A percentile compares a stretch with the other conserved stretches of the same genome.
Conservation (phyloP, 768 basidiomycete genomes). For the Rhodocollybia butyracea region DNA sequence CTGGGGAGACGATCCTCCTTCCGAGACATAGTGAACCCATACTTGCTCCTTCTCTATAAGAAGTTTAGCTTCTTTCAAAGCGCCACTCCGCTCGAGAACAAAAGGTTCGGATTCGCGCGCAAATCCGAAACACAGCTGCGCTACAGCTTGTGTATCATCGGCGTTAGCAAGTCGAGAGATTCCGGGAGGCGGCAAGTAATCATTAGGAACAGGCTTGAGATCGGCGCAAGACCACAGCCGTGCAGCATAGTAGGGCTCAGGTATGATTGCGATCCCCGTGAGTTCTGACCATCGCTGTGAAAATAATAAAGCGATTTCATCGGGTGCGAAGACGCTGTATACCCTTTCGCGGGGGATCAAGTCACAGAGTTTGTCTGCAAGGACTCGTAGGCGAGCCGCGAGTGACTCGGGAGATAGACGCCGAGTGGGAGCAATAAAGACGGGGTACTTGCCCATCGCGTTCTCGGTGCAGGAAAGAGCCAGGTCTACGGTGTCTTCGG, state of each 20-base stretch:
- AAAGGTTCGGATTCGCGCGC: conserved; percentile 62
- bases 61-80: conserved; percentile 46
- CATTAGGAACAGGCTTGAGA: no score
- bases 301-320: conserved; percentile 27
- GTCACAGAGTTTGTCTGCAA: conserved; percentile 28
- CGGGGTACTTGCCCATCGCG: conserved; percentile 55
- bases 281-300: conserved; percentile 17
- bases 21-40: conserved; percentile 56
- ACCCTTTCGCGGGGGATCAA: conserved; percentile 40
- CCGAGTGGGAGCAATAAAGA: conserved; percentile 57
- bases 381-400: conserved; percentile 40
- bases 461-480: conserved; percentile 61
- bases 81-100: conserved; percentile 35
- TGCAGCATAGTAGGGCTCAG: conserved; percentile 1
- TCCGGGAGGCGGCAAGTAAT: not conserved
- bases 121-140: conserved; percentile 52
- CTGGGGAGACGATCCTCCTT: conserved; percentile 21
- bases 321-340: conserved; percentile 65
- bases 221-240: not conserved
- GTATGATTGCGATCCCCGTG: not conserved
- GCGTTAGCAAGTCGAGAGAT: conserved; percentile 34
- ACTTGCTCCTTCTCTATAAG: conserved; percentile 45
- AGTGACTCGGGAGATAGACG: conserved; percentile 32
- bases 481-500: conserved; percentile 36
- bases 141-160: conserved; percentile 37